phyloP scores from a whole-genome alignment of 768 basidiomycete genomes.

The Amanita polypyramis region DNA sequence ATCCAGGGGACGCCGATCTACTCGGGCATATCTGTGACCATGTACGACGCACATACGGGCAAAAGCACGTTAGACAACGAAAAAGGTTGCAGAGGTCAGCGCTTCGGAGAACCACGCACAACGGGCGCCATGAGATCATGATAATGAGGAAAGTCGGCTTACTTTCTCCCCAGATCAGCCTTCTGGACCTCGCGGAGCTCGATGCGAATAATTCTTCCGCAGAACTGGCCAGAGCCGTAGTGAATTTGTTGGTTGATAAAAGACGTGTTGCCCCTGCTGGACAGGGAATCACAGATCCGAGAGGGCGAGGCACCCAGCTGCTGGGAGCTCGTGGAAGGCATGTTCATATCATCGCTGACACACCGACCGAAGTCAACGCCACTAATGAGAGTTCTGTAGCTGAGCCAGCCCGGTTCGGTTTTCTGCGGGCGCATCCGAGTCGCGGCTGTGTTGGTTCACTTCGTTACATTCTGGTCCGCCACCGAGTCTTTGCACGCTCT shows the following conservation, averaged over 20 bases:
- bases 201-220: conserved; percentile 44
- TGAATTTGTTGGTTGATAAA: conserved; percentile 30
- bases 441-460: conserved; percentile 5
- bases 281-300: background rate
- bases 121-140: background rate
- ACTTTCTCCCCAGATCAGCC: conserved; percentile 63
- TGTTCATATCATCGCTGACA: background rate
- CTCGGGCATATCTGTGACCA: conserved; percentile 39
- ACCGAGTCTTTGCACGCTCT: conserved; percentile 1
- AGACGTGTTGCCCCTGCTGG: background rate
- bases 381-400: no score
- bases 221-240: conserved; percentile 51
- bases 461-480: conserved; percentile 5
- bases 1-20: conserved; percentile 56
- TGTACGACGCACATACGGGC: background rate
- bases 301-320: background rate
- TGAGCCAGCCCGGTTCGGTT: background rate
- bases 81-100: background rate
- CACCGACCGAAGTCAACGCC: no score
- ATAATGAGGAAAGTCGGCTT: conserved; percentile 10
- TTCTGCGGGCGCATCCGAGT: background rate
- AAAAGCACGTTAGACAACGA: background rate
- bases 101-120: background rate
- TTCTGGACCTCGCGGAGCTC: conserved; percentile 52
- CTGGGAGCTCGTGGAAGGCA: background rate